These are phyloP conservation scores for Chrysoporthe deuterocubensis DNA, from an alignment of 2,329 filamentous ascomycete genomes.

Conservation along the genomic window DNA sequence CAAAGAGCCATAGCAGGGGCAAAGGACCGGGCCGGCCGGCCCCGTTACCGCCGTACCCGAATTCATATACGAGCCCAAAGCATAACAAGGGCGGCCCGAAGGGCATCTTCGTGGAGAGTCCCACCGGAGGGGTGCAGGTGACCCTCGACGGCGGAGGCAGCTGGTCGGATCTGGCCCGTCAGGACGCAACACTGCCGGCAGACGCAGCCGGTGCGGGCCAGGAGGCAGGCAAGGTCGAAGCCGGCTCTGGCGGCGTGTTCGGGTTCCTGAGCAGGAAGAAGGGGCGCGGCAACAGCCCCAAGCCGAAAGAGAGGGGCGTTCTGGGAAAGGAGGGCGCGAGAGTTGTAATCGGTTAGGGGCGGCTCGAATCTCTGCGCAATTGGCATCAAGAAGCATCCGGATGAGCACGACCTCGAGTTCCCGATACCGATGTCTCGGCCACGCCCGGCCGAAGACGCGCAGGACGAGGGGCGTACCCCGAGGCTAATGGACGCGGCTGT, in stretches of 20 bases:
- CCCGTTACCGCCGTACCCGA: conserved; percentile 52
- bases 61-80: conserved; percentile 45
- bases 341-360: conserved; percentile 68
- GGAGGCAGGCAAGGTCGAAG: conserved; percentile 56
- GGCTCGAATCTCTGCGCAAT: conserved; percentile 13
- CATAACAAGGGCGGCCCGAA: conserved; percentile 50
- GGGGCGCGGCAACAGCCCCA: conserved; percentile 87
- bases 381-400: not conserved
- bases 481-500: not conserved
- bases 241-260: conserved; percentile 79
- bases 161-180: conserved; percentile 88
- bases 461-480: not conserved
- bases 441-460: not conserved
- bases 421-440: not conserved
- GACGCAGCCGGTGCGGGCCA: conserved; percentile 60
- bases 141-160: conserved; percentile 87
- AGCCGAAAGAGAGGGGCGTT: conserved; percentile 91
- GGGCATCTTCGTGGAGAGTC: conserved; percentile 72
- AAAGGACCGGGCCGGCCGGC: conserved; percentile 39
- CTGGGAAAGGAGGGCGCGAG: conserved; percentile 93
- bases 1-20: conserved; percentile 22
- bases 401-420: not conserved
- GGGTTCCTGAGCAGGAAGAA: conserved; percentile 89
- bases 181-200: conserved; percentile 74
- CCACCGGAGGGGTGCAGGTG: conserved; percentile 85